Conservation (phyloP, 108 stramenopile genomes). For the Cyclotella choctawhatcheeana region DNA sequence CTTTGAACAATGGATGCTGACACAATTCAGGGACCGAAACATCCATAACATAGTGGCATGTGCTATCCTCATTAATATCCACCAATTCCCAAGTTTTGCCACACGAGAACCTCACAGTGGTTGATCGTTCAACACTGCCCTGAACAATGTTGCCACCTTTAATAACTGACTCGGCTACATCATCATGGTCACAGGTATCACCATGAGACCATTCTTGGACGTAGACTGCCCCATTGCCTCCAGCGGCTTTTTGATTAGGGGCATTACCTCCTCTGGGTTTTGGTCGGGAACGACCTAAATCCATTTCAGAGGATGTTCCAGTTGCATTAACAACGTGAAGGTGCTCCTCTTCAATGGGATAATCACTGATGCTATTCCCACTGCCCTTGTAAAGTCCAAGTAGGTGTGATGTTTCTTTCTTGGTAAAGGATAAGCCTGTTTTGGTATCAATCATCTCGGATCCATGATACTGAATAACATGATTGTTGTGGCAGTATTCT, state of each 20-base stretch:
- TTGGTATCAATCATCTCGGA: slow-evolving; percentile 48
- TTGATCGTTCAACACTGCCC: slow-evolving; percentile 66
- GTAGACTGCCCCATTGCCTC: slow-evolving; percentile 75
- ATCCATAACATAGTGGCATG: slow-evolving; percentile 87
- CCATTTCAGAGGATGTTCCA: slow-evolving; percentile 22
- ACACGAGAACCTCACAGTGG: slow-evolving; percentile 81
- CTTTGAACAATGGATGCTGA: slow-evolving; percentile 76
- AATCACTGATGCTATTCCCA: slow-evolving; percentile 36
- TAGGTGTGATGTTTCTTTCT: slow-evolving; percentile 60
- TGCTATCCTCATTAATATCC: slow-evolving; percentile 82
- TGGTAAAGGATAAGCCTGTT: slow-evolving; percentile 33
- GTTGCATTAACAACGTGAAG: slow-evolving; percentile 75
- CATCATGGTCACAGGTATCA: slow-evolving; percentile 74
- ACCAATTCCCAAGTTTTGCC: slow-evolving; percentile 58
- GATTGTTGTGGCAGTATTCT: slow-evolving; percentile 71
- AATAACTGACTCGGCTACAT: slow-evolving; percentile 81
- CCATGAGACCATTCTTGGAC: slow-evolving; percentile 76
- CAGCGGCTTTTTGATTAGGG: slow-evolving; percentile 24
- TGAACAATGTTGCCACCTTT: slow-evolving; percentile 72
- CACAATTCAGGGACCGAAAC: slow-evolving; percentile 82
- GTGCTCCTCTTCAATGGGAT: slow-evolving; percentile 66
- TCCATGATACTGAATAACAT: slow-evolving; percentile 79
- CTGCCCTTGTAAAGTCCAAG: slow-evolving; percentile 62
- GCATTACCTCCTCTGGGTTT: slow-evolving; percentile 2
- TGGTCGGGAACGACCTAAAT: not conserved